A percentile compares a stretch with the other conserved stretches of the same genome.
These are phyloP conservation scores for Termitomyces sp. DNA, from an alignment of 768 basidiomycete genomes.

Conservation along the genomic window DNA sequence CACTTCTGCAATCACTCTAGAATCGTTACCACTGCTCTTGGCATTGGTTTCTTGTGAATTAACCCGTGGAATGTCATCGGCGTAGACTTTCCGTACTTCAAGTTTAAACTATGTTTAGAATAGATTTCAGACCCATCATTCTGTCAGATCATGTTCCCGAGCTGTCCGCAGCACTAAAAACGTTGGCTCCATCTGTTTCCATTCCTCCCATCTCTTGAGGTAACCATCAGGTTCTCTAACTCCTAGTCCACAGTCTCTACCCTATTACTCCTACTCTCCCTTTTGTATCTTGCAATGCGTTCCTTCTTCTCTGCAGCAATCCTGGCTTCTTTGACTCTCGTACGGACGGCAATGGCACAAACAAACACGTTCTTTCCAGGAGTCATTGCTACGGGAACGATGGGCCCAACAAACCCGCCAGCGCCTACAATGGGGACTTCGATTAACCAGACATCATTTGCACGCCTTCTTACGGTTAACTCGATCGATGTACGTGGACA, in stretches of 20 bases:
- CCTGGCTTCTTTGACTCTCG: conserved; percentile 10
- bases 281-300: conserved; percentile 10
- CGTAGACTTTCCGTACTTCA: background rate
- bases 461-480: conserved; percentile 37
- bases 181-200: background rate
- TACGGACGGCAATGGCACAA: conserved; percentile 12
- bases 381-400: conserved; percentile 40
- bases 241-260: background rate
- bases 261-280: background rate
- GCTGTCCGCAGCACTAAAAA: conserved; percentile 4
- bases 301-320: conserved; percentile 5
- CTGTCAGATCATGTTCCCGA: background rate
- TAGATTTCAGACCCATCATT: conserved; percentile 7
- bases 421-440: conserved; percentile 33
- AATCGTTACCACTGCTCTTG: background rate
- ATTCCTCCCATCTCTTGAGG: background rate
- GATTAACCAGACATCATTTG: conserved; percentile 39
- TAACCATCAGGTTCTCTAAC: background rate
- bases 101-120: background rate
- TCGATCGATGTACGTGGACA: conserved; percentile 32
- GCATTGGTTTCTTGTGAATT: background rate
- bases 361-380: conserved; percentile 25
- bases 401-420: conserved; percentile 39
- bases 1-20: background rate
- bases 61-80: background rate